Evolutionary conservation across 805 yeast species (phyloP), one percentile per base, ranked within the genome.

Genomic region (Suhomyces emberorum): DNA sequence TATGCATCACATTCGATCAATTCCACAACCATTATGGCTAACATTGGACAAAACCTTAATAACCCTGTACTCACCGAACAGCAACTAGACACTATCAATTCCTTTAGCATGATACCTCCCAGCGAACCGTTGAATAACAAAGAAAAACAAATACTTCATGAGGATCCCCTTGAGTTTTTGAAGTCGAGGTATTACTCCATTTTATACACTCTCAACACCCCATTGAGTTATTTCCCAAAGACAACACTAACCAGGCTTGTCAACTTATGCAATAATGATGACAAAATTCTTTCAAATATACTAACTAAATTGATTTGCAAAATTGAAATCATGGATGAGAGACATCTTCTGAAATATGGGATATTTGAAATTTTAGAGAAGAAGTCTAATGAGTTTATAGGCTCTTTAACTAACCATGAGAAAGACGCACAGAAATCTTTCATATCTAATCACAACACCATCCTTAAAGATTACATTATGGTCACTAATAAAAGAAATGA

Each of bases 211-310:
- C 54, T 65, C 19, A 55, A 52, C 3, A 67, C 65, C 1, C 73
- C 74, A 1, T 51, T 69, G 28, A 61, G 58, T 28, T 69, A 69
- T 42, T 68, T 50, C 60, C 72, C 57, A 56, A 78, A 78, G 44
- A 74, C 81, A 0, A 70, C 75, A 4, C 52, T 78, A 25, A 53
- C 72, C 9, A 54, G 81, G 34, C 54, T 76, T 33, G 61, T 55
- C 31, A 66, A 66, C 15, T 51, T 77, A 43, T 73, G 78, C 39
- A 42, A 43, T 2, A 43, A 51, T 20, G 55, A 59, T 14, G 37
- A 42, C 10, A 37, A 39, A 2, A 32, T 24, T 3, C 39, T 52
- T 15, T 35, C 39, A 7, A 56, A 55, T 15, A 52, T 38, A 3
- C 41, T 77, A 3, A 41, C 45, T 11, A 50, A 57, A 15, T 43